Base-by-base conservation (phyloP, 441 rosid genomes). In the Raphanus hybrid region DNA sequence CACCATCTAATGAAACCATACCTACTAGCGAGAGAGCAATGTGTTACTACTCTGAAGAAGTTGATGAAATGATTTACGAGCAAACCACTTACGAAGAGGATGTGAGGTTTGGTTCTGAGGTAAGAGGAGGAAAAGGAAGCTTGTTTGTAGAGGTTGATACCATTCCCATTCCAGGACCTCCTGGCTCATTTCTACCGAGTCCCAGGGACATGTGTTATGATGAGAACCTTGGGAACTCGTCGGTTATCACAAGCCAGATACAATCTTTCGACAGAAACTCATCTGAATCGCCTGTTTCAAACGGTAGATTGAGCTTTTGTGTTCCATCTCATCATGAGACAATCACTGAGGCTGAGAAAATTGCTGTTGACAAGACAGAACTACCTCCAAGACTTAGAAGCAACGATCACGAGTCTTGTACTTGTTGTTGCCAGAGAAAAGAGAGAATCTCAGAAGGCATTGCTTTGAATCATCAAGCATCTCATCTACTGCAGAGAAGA, bases 101-200 rank as follows among this genome's bases (percentile, higher is more conserved):
- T 37, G 61, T 77, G 76, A 87, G 85, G 62, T 70, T 84, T 77
- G 86, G 80, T 79, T 78, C 88, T 57, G 88, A 83, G 65, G 81
- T 74, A 41, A 50, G 57, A 50, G 87, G 57, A 50, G 87, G 82
- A 27, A 82, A 82, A 75, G 83, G 81, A 62, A 84, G 81, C 81
- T 86, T 82, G 41, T 92, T 84, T 78, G 88, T 83, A 43, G 96
- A 89, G 83, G 91, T 93, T 75, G 97, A 93, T 82, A 91, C 94
- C 4, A 93, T 93, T 75, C 96, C 92, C 45, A 93, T 93, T 67
- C 98, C 98, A 8, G 97, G 98, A 61, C 98, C 98, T 43, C 98
- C 98, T 0, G 98, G 98, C 6, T 93, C 98, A 15, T 93, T 91
- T 84, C 81, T 93, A 82, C 98, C 98, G 0, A 93, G 98, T 84